Evolutionary conservation across 2,329 filamentous ascomycete species (phyloP), one percentile per base, ranked within the genome.

Genomic region (Curvularia sp.): DNA sequence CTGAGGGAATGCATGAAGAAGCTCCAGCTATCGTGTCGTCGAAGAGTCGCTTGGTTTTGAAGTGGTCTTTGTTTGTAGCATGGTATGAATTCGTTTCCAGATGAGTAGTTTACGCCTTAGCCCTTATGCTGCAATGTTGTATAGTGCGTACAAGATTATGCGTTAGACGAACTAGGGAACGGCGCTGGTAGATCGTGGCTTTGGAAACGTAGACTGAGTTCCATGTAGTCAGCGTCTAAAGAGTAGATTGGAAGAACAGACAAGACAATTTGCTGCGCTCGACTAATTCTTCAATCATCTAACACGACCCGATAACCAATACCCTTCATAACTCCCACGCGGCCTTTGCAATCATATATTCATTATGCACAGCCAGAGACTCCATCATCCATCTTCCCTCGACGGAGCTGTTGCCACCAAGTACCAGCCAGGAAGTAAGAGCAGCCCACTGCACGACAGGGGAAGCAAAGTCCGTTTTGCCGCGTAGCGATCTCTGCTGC

Each of bases 381-480:
- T 27, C 10, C 47, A 51, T 50, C 39, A 66, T 43, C 59, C 60
- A 66, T 15, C 48, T 61, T 25, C 57, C 67, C 13, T 67, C 63
- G 0, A 23, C 38, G 5, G 65, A 68, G 4, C 61, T 59, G 41
- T 61, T 53, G 4, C 60, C 58, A 19, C 50, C 41, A 15, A 74
- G 51, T 27, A 55, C 61, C 21, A 45, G 59, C 59, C 62, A 65
- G 1, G 67, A 65, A 3, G 65, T 70, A 19, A 58, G 59, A 34
- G 63, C 42, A 30, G 67, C 66, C 68, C 65, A 71, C 25, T 70
- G 65, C 13, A 68, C 59, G 7, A 69, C 48, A 1, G 68, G 58
- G 13, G 65, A 67, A 25, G 54, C 36, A 36, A 55, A 59, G 4
- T 55, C 42, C 2, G 19, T 53, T 5, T 53, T 51, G 49, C 50